Evolutionary conservation across 495 filamentous ascomycete species (phyloP).

Genomic region (Aspergillus sparsus): DNA sequence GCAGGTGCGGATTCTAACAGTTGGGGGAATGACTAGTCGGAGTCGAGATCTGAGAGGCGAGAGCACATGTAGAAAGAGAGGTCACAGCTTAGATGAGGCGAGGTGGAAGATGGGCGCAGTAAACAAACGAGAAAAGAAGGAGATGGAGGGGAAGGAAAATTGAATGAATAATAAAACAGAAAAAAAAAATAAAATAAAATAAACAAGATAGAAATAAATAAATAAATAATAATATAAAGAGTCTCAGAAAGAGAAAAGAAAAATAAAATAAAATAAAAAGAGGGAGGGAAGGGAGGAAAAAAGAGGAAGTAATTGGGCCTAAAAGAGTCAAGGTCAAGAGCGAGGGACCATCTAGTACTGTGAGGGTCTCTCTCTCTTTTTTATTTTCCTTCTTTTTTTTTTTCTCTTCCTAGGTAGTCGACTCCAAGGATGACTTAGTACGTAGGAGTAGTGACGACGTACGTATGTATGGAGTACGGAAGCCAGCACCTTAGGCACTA

Average conservation of each 20-base stretch:
- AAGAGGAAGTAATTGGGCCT: conserved; percentile 19
- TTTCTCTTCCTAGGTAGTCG: background rate
- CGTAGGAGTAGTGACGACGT: conserved; percentile 16
- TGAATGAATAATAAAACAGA: conserved; percentile 15
- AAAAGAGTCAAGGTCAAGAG: conserved; percentile 25
- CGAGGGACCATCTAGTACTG: conserved; percentile 24
- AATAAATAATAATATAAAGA: conserved; percentile 8
- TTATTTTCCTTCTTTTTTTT: background rate
- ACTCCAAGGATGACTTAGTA: background rate
- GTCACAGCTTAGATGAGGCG: conserved; percentile 5
- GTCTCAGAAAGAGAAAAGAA: conserved; percentile 12
- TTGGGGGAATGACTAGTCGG: conserved; percentile 25
- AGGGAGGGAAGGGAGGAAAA: conserved; percentile 15
- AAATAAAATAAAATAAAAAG: conserved; percentile 16
- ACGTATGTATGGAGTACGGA: conserved; percentile 2
- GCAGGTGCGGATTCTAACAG: conserved; percentile 14
- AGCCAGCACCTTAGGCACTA: background rate
- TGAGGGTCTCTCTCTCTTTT: conserved; percentile 23
- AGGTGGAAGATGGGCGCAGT: background rate
- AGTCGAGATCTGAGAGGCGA: conserved; percentile 19
- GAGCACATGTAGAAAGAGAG: conserved; percentile 26
- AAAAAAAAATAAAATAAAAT: conserved; percentile 18
- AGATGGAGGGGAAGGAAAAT: conserved; percentile 18
- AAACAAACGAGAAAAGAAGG: conserved; percentile 18
- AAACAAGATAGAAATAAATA: conserved; percentile 8